phyloP scores from a whole-genome alignment of 352 stramenopile species.

The Vaucheria bursata region DNA sequence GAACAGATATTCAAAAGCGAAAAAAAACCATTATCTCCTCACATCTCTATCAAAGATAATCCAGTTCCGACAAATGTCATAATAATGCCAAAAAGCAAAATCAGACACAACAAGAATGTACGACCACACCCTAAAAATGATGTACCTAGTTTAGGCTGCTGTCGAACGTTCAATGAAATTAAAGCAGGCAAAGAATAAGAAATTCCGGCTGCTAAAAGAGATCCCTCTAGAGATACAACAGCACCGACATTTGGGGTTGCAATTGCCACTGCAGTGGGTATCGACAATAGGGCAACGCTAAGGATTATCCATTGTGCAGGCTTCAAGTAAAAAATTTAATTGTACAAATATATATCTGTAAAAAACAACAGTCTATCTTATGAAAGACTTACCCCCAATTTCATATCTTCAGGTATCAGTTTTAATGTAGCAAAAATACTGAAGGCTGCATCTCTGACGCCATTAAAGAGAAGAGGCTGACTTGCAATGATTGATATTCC shows the following conservation, averaged over 20 bases:
- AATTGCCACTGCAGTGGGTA: slow-evolving; percentile 13
- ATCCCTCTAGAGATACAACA: slow-evolving; percentile 21
- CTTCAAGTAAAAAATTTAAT: too few species aligned
- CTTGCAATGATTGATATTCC: slow-evolving; percentile 15
- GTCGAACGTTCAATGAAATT: slow-evolving; percentile 18
- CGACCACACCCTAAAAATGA: too few species aligned
- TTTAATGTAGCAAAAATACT: slow-evolving; percentile 1
- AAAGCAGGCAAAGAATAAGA: slow-evolving; percentile 13
- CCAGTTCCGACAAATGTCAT: neutral
- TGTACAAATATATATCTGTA: too few species aligned
- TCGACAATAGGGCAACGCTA: slow-evolving; percentile 10
- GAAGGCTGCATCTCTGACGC: slow-evolving; percentile 15
- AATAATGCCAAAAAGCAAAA: slow-evolving; percentile 5
- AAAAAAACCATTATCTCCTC: too few species aligned
- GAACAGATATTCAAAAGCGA: too few species aligned
- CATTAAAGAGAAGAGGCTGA: slow-evolving; percentile 27
- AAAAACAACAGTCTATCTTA: too few species aligned
- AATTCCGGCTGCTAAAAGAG: slow-evolving; percentile 19
- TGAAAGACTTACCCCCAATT: too few species aligned
- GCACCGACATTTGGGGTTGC: slow-evolving; percentile 20
- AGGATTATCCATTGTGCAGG: slow-evolving; percentile 1
- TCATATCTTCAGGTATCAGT: slow-evolving; percentile 1
- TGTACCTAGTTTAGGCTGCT: neutral
- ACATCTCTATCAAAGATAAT: neutral
- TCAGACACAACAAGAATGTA: neutral